phyloP scores from a whole-genome alignment of 768 basidiomycete species.

The Auricularia sp. region DNA sequence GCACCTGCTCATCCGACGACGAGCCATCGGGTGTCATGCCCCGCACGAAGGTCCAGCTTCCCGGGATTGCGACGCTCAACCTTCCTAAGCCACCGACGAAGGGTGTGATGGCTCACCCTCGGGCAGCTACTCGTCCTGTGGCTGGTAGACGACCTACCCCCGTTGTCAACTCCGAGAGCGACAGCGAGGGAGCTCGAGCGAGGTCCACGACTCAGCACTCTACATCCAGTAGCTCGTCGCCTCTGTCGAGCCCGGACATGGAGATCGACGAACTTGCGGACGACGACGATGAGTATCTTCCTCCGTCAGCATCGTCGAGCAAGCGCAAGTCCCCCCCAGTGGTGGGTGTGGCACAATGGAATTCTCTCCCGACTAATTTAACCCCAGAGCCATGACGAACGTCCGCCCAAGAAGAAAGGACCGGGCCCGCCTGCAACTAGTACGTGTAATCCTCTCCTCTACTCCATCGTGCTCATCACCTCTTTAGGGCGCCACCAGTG shows the following conservation, averaged over 20 bases:
- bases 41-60: background rate
- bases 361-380: too few species aligned
- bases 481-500: background rate
- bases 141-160: background rate
- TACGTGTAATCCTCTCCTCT: background rate
- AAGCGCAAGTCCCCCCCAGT: background rate
- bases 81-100: background rate
- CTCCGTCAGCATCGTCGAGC: background rate
- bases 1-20: background rate
- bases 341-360: background rate
- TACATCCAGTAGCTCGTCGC: background rate
- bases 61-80: background rate
- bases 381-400: too few species aligned
- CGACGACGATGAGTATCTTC: background rate
- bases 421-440: background rate
- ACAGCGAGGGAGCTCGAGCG: background rate
- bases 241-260: background rate
- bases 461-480: background rate
- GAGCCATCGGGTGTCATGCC: background rate
- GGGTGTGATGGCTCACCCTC: background rate
- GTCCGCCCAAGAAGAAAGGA: background rate
- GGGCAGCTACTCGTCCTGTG: background rate
- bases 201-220: background rate
- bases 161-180: background rate
- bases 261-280: background rate